Conservation (phyloP, 2,329 filamentous ascomycete genomes). For the Scedosporium boydii region DNA sequence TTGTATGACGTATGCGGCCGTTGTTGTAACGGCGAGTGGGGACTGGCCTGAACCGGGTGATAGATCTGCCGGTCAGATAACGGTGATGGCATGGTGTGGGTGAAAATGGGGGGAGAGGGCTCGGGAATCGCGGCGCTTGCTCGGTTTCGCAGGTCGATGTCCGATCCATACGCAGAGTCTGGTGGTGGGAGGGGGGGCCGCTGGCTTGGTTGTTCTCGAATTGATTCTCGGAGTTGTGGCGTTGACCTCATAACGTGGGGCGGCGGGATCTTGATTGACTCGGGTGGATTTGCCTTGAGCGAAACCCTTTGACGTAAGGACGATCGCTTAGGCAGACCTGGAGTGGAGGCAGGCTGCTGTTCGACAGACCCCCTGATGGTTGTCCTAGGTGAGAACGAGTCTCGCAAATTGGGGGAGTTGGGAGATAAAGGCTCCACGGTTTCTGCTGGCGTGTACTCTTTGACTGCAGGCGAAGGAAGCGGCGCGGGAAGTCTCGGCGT, state of each 20-base stretch:
- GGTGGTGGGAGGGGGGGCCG: conserved; percentile 25
- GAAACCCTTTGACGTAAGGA: conserved; percentile 47
- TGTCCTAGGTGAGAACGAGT: not conserved
- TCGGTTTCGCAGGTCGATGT: conserved; percentile 30
- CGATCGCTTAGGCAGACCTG: conserved; percentile 26
- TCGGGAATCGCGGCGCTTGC: conserved; percentile 25
- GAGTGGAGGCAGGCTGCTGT: conserved; percentile 13
- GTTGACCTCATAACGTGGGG: conserved; percentile 23
- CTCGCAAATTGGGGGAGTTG: not conserved
- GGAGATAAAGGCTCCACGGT: conserved; percentile 4
- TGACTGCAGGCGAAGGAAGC: conserved; percentile 34
- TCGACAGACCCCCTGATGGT: not conserved
- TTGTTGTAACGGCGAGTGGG: conserved; percentile 54
- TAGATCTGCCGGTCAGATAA: conserved; percentile 41
- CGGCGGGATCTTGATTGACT: conserved; percentile 44
- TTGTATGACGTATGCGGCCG: conserved; percentile 41
- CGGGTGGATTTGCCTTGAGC: conserved; percentile 39
- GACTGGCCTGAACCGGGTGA: conserved; percentile 51
- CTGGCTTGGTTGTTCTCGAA: conserved; percentile 1
- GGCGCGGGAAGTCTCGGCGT: conserved; percentile 41
- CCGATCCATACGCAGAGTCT: conserved; percentile 39
- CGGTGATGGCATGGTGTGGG: conserved; percentile 21
- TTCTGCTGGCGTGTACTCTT: conserved; percentile 13
- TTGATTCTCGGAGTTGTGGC: conserved; percentile 18
- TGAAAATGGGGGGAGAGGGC: conserved; percentile 14